Evolutionary conservation across 768 basidiomycete species (phyloP).

Genomic region (Termitomyces sp.): DNA sequence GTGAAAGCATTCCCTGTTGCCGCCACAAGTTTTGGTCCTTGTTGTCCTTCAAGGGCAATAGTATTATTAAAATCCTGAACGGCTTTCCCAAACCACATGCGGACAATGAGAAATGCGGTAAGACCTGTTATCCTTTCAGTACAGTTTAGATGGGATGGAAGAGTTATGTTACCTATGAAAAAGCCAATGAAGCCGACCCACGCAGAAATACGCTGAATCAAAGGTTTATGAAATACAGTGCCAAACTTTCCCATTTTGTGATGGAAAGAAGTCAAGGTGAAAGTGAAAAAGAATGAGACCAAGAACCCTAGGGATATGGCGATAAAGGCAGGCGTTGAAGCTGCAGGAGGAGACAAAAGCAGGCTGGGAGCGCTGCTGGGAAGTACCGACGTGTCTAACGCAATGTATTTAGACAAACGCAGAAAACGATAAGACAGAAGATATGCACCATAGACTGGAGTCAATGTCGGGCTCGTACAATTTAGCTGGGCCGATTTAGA

Average conservation of each 20-base stretch:
- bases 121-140: constrained; percentile 40
- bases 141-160: background rate
- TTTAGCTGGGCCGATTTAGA: constrained; percentile 43
- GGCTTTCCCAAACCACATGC: constrained; percentile 81
- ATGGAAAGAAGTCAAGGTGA: constrained; percentile 62
- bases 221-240: constrained; percentile 47
- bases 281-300: constrained; percentile 58
- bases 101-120: constrained; percentile 63
- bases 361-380: constrained; percentile 50
- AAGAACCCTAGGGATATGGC: constrained; percentile 55
- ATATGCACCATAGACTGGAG: constrained; percentile 57
- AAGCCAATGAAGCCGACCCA: constrained; percentile 80
- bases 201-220: constrained; percentile 53
- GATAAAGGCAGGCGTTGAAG: constrained; percentile 59
- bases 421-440: background rate
- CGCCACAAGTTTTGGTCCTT: constrained; percentile 59
- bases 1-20: constrained; percentile 67
- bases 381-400: constrained; percentile 59
- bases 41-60: constrained; percentile 44
- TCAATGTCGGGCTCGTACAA: constrained; percentile 52
- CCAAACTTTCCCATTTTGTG: constrained; percentile 54
- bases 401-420: constrained; percentile 1
- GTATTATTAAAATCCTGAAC: constrained; percentile 71
- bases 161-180: constrained; percentile 49
- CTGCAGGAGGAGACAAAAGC: constrained; percentile 54